Base-by-base conservation (phyloP, 139 green algal genomes). In the Chlorella sp. region DNA sequence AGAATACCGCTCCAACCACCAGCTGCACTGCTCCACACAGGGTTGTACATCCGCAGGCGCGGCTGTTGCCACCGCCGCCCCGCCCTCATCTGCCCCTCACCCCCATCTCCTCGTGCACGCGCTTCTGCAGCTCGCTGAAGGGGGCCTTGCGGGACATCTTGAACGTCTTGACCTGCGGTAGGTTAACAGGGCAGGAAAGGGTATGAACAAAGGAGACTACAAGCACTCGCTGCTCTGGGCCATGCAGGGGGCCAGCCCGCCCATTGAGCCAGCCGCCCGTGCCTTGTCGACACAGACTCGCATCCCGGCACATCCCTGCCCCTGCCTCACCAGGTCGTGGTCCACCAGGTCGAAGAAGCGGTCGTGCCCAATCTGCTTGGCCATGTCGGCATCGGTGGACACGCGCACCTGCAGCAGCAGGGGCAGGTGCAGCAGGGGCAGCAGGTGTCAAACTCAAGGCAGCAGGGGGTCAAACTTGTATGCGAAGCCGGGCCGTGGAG, bases 321-420 rank as follows among this genome's bases (percentile, higher is more conserved):
- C n/a, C 65, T 40, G 36, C 68, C 34, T 82, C 85, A 96, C 93
- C 76, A 92, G 86, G 34, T 96, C 91, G 81, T 96, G 90, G 88
- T 99, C 95, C 19, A 97, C 94, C 43, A 99, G 92, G 91, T 99
- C 97, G 84, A 99, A 99, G 81, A 91, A 91, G 9, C 72, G 76
- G n/a, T 84, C 80, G 6, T 41, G 65, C 46, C 94, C 95, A 28
- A 97, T 93, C 84, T 98, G 94, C n/a, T 79, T 51, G 43, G 60
- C 34, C n/a, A 98, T 87, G 89, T 96, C 91, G 20, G 56, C 69
- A 64, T 95, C 87, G 8, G 80, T 92, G 7, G 91, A 89, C 46
- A 96, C 84, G 32, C 84, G 84, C 80, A 60, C 51, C 51, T 60
- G 51, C 13, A 16, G 51, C 22, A 24, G 24, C 51, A 24, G 51